Evolutionary conservation across 2,329 filamentous ascomycete species (phyloP), one percentile per base, ranked within the genome.

Genomic region (Colletotrichum limetticola): DNA sequence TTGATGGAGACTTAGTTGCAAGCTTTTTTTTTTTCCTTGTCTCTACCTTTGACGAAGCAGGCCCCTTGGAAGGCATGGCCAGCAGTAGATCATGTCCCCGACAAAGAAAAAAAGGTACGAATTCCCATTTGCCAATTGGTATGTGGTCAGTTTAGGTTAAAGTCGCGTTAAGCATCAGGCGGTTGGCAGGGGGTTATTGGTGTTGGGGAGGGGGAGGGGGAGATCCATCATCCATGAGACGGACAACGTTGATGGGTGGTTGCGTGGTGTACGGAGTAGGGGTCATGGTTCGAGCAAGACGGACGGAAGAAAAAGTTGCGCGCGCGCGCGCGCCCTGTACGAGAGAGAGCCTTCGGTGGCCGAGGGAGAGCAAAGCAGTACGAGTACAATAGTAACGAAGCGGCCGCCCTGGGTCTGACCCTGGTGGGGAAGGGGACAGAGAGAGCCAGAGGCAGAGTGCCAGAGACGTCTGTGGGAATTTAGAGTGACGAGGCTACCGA

Each of bases 101-200:
- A 42, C 42, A n/a, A n/a, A n/a, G 19, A n/a, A 49, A n/a, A n/a
- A n/a, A 49, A 49, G 42, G 42, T 49, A 49, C 16, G 42, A 49
- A 19, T 9, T 49, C 19, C 19, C 19, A 49, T 49, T n/a, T 49
- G 42, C 42, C 42, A 49, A 49, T n/a, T 49, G 42, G 2, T 11
- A 49, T 49, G 42, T 49, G 53, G 37, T 60, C 64, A 37, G 35
- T 67, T 60, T 68, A 64, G 66, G 59, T 57, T 64, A 22, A 68
- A 64, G 59, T 68, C 52, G 58, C 60, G 60, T 68, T 68, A 68
- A 68, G 66, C 66, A 57, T 68, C 52, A 62, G 22, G 28, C 56
- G 56, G 19, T 19, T 24, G 22, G 30, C 42, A 35, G 58, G 58
- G 58, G 16, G 30, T 30, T n/a, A 30, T 59, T 59, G 24, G 58